Base-by-base conservation (phyloP, 441 rosid species). In the Arabidopsis hybrid region DNA sequence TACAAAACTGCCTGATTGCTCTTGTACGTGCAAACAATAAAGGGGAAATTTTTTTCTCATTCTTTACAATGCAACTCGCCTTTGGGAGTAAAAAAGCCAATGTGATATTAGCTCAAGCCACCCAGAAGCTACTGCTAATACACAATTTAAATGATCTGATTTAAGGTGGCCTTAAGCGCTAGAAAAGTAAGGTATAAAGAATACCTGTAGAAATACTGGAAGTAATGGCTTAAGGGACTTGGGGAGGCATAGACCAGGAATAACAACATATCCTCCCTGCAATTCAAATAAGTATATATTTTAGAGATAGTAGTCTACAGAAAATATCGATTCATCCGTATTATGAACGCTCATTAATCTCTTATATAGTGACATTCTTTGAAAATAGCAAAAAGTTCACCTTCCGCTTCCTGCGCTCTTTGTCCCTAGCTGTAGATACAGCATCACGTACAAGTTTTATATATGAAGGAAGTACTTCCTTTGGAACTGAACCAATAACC, bases 221-320 rank as follows among this genome's bases (percentile, higher is more conserved):
- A 96, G 93, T 85, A 96, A 77, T 43, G 98, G 99, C 85, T 85
- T 92, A 52, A 96, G 98, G 45, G 99, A 94, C 87, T 94, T 96
- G 46, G 93, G 94, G 58, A 91, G 95, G 85, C 95, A 89, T 77
- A 96, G 85, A 60, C 99, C 99, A 65, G 99, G 89, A 77, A 96
- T 90, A 55, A 94, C 87, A 79, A 92, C 85, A 18, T 89, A 88
- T 68, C 97, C 99, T 68, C 98, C 99, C 99, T 92, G 90, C 79
- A 84, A 69, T 70, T 70, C 55, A 72, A 35, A 67, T 53, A 83
- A 73, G 51, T 56, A 47, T 8, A 69, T n/a, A 34, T 18, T 32
- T 7, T 32, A 34, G 43, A 40, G 49, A 60, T 11, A 21, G 26
- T 70, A 58, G 46, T 72, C 34, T 38, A 69, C 71, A 55, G 34